phyloP scores from a whole-genome alignment of 2,329 filamentous ascomycete genomes.

The Alternaria infectoria region DNA sequence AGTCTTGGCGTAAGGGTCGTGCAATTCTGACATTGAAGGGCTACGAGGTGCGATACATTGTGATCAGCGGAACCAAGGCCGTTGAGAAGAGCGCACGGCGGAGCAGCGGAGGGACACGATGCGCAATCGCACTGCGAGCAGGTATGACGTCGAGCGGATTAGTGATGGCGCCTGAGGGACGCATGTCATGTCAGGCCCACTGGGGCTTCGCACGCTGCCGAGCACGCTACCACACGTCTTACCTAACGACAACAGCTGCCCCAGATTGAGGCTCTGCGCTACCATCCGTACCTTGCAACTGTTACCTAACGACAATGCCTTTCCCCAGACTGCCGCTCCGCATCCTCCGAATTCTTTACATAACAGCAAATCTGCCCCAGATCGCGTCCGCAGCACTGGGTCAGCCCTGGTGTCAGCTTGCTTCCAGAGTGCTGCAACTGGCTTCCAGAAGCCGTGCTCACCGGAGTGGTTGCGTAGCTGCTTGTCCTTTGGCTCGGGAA shows the following conservation, averaged over 20 bases:
- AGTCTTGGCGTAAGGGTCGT: background rate
- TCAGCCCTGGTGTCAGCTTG: conserved; percentile 1
- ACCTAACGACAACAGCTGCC: conserved; percentile 6
- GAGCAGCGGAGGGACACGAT: conserved; percentile 61
- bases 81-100: conserved; percentile 53
- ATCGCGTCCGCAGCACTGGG: conserved; percentile 7
- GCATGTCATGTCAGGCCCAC: background rate
- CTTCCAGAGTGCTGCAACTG: background rate
- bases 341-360: background rate
- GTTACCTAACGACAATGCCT: conserved; percentile 5
- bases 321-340: conserved; percentile 5
- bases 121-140: conserved; percentile 59
- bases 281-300: background rate
- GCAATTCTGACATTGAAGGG: background rate
- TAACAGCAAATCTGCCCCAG: conserved; percentile 13
- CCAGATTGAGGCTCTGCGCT: conserved; percentile 6
- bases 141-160: conserved; percentile 45
- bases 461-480: background rate
- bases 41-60: conserved; percentile 50
- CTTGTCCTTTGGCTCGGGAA: background rate
- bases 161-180: background rate
- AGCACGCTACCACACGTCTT: conserved; percentile 4
- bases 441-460: conserved; percentile 2
- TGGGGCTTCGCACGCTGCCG: background rate
- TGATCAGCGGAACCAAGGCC: conserved; percentile 56